Base-by-base conservation (phyloP, 352 stramenopile genomes). In the Phytophthora tentaculata region DNA sequence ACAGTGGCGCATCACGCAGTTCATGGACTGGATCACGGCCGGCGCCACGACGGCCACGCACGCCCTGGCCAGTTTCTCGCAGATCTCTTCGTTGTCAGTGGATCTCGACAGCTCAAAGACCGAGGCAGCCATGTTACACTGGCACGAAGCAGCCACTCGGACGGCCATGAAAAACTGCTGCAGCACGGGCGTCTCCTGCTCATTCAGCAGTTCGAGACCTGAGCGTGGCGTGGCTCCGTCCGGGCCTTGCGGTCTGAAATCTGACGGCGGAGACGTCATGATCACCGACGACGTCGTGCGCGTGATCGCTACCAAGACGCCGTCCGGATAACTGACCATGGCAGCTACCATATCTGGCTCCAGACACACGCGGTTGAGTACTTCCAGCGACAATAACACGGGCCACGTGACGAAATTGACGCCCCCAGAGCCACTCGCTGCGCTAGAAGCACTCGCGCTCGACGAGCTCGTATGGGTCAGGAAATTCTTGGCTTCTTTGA, bases 401-500 rank as follows among this genome's bases (percentile, higher is more conserved):
- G 84, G 87, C 88, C 88, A 96, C 28, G 88, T 94, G 47, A 96
- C 88, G 28, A 87, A 96, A 67, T 83, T 94, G 10, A 86, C 73
- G 37, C 68, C 74, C 22, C 61, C 54, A 44, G 20, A 20, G n/a
- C 45, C 39, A 10, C 37, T 39, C 8, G 58, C 17, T 28, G 67
- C 19, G 53, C 23, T 74, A 13, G 64, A 71, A 12, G 55, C 32
- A 54, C 69, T 78, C 9, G 23, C 22, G 22, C 19, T 76, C 9
- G 69, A 76, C 0, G 73, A 80, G n/a, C 66, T 68, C 5, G 74
- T 70, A 57, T 86, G 74, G 13, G 69, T 78, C 22, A 90, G 56
- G 48, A 94, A 91, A n/a, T 82, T 89, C 49, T 89, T 90, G 10
- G 80, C 81, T 44, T 91, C 82, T 52, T 67, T 89, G 52, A 80